Conservation (phyloP, 371 early-diverging fungal genomes). For the Mucor ambiguus region DNA sequence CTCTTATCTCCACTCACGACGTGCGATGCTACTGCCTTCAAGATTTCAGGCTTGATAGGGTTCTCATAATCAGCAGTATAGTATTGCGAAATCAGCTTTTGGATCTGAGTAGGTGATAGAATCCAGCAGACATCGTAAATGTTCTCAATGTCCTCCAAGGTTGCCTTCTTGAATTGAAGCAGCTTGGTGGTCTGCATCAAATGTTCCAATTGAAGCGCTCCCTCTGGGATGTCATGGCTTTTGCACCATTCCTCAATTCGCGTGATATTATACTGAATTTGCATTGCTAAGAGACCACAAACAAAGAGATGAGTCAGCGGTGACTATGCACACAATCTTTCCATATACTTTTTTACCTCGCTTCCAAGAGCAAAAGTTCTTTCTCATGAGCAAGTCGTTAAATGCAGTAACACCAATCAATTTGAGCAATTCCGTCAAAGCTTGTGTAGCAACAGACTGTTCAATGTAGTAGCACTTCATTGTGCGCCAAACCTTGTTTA, state of each 20-base stretch:
- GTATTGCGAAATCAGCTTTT: constrained; percentile 89
- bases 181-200: constrained; percentile 94
- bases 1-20: constrained; percentile 88
- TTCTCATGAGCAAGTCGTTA: constrained; percentile 92
- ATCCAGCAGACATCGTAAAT: constrained; percentile 96
- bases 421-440: constrained; percentile 87
- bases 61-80: constrained; percentile 82
- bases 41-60: constrained; percentile 85
- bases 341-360: constrained; percentile 50
- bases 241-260: constrained; percentile 98
- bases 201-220: constrained; percentile 88
- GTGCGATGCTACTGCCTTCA: constrained; percentile 86
- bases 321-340: neutral
- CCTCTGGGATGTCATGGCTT: constrained; percentile 89
- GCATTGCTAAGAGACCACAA: constrained; percentile 64
- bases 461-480: constrained; percentile 96
- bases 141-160: constrained; percentile 90
- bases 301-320: neutral
- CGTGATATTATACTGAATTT: constrained; percentile 97
- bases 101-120: constrained; percentile 92
- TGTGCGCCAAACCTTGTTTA: constrained; percentile 89
- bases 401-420: constrained; percentile 91
- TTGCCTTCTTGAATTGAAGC: constrained; percentile 91
- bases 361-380: constrained; percentile 89
- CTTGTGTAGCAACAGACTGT: constrained; percentile 75